Evolutionary conservation across 768 basidiomycete genomes (phyloP), one percentile per base, ranked within the genome.

Genomic region (Tephrocybe sp.): DNA sequence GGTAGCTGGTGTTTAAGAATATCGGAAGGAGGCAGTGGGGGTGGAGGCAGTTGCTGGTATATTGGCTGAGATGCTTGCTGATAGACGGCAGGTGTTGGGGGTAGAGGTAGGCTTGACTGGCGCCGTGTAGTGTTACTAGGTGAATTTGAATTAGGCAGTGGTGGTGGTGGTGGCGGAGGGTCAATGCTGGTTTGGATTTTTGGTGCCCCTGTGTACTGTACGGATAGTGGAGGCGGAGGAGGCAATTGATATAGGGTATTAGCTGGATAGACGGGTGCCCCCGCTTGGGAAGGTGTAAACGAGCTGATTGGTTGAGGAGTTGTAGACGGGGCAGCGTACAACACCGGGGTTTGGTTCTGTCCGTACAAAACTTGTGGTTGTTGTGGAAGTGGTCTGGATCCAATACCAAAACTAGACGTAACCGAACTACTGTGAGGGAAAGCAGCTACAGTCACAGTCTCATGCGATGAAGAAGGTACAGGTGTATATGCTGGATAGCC

Each of bases 71-170:
- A 51, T 8, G 60, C 52, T 45, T 72, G 68, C 42, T 72, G 72
- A 48, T 76, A 75, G 48, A 66, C 68, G 19, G 69, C 56, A 11
- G 76, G 81, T 3, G 26, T 26, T 26, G 26, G 26, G 20, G 75
- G 79, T 30, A 74, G 74, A 45, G 80, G 82, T 17, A 85, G 68
- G 57, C 76, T 74, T 7, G 77, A 70, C 33, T 72, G 75, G 42
- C 78, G 66, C n/a, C 72, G 64, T 10, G 68, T 59, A 10, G 63
- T 54, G 39, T 55, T 55, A 59, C 53, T 62, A 57, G 46, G 52
- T 16, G 66, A 53, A 32, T 67, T 57, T 16, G 72, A 70, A 0
- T 65, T 68, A 0, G 67, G 64, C 23, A 67, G 57, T 13, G 68
- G 64, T 34, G 62, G 61, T 30, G 64, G 62, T 5, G 62, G 65